Base-by-base conservation (phyloP, 2,329 filamentous ascomycete species). In the Parascedosporium putredinis region DNA sequence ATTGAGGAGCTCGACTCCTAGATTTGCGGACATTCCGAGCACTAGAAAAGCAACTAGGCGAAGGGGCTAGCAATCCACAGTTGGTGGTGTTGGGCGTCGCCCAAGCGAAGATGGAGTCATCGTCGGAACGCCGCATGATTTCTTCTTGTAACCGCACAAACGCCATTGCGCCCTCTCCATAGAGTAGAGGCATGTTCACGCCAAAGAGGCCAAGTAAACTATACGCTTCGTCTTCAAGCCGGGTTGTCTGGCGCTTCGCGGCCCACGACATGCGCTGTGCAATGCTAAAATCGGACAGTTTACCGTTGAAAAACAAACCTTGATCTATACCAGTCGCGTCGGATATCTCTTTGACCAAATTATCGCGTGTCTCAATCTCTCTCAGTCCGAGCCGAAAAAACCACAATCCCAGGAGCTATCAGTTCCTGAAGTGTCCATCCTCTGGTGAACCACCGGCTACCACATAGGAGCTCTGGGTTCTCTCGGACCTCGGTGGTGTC, bases 391-490 rank as follows among this genome's bases (percentile, higher is more conserved):
- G 9, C 34, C 60, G 53, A 54, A 57, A 66, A 51, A 69, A 53
- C 25, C 0, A 67, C 23, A 1, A 53, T 38, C 1, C 9, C 18
- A 1, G 63, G 64, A 0, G 65, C 84, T 6, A 88, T 71, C 0
- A 84, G 81, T 62, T 87, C 80, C 59, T 84, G 83, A 54, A 83
- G 66, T 0, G 81, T 86, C 58, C 79, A 77, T n/a, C 64, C 64
- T 75, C 73, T 55, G 1, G 56, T 60, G 50, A 66, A 66, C 63
- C 65, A 67, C 4, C 59, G 55, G 46, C 51, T 56, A 3, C 23
- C 9, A 3, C 42, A 18, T 4, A 50, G 49, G 12, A 14, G 20
- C 18, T 14, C 16, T 3, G 47, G 27, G n/a, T 44, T 25, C 8
- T 25, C 23, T 10, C 22, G 14, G 8, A 50, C 14, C 5, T 12